These are phyloP conservation scores for Danielozyma ontarioensis DNA, from an alignment of 805 yeast genomes.

Conservation along the genomic window DNA sequence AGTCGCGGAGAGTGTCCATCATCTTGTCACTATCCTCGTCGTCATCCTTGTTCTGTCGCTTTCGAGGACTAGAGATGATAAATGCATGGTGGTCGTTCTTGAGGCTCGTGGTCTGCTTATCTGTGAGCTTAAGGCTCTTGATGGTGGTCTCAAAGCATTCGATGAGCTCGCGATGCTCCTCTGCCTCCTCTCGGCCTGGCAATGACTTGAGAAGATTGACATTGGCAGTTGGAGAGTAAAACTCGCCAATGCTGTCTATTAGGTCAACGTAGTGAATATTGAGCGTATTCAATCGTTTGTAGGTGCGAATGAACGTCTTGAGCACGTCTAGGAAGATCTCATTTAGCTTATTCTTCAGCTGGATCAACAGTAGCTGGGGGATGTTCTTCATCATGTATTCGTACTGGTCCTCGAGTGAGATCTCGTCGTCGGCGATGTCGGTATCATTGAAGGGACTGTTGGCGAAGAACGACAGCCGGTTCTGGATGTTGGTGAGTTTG, in stretches of 20 bases:
- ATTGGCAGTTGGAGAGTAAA: slow-evolving; percentile 6
- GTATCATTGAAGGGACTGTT: slow-evolving; percentile 21
- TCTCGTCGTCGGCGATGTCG: slow-evolving; percentile 6
- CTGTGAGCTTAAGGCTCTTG: slow-evolving; percentile 14
- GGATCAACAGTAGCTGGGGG: slow-evolving; percentile 27
- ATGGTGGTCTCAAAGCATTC: slow-evolving; percentile 26
- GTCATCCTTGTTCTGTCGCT: neutral
- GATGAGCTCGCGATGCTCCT: slow-evolving; percentile 22
- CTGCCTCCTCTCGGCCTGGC: slow-evolving; percentile 28
- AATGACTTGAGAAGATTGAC: slow-evolving; percentile 13
- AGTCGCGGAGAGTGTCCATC: slow-evolving; percentile 26
- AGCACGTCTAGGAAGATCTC: slow-evolving; percentile 30
- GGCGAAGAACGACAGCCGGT: slow-evolving; percentile 9
- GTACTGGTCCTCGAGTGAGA: slow-evolving; percentile 16
- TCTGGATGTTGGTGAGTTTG: slow-evolving; percentile 9
- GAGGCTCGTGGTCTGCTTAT: slow-evolving; percentile 3
- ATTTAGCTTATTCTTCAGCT: slow-evolving; percentile 27
- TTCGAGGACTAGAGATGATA: slow-evolving; percentile 13
- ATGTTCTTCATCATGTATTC: slow-evolving; percentile 19
- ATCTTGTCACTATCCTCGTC: slow-evolving; percentile 8
- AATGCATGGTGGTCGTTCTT: slow-evolving; percentile 8
- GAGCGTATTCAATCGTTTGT: slow-evolving; percentile 25
- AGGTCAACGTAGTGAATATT: slow-evolving; percentile 22
- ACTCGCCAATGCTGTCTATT: slow-evolving; percentile 22
- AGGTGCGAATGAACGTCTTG: slow-evolving; percentile 24